Evolutionary conservation across 495 filamentous ascomycete genomes (phyloP).

Genomic region (Penicillium canariense): DNA sequence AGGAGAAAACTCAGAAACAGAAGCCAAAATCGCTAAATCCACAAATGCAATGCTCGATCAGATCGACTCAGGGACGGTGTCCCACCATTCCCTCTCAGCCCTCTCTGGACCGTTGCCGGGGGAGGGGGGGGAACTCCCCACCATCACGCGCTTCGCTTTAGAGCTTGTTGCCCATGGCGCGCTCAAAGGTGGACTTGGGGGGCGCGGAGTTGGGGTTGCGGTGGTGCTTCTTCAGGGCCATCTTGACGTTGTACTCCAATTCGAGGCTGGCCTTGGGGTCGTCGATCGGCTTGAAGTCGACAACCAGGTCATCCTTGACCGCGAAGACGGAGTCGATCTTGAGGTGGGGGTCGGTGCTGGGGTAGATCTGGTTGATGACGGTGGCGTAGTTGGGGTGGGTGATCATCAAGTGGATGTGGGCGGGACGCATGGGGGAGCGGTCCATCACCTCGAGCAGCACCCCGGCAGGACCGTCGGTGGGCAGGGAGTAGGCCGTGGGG

Average conservation of each 20-base stretch:
- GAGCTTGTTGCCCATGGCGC: conserved; percentile 12
- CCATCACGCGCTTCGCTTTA: no score
- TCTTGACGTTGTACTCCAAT: conserved; percentile 45
- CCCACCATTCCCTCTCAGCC: neutral
- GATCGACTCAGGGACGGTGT: neutral
- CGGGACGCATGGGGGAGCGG: conserved; percentile 56
- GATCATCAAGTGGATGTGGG: conserved; percentile 52
- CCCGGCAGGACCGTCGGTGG: conserved; percentile 71
- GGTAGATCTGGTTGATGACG: conserved; percentile 64
- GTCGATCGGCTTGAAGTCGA: conserved; percentile 57
- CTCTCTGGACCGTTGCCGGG: neutral
- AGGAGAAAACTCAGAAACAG: neutral
- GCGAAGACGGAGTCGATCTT: conserved; percentile 64
- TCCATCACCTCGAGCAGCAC: conserved; percentile 69
- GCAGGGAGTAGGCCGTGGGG: conserved; percentile 77
- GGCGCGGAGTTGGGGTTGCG: conserved; percentile 48
- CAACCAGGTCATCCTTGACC: conserved; percentile 63
- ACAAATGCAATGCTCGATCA: conserved; percentile 2
- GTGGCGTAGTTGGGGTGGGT: conserved; percentile 49
- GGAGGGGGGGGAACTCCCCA: no score
- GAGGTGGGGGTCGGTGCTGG: conserved; percentile 58
- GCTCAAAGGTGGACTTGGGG: conserved; percentile 47
- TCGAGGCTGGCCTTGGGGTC: conserved; percentile 48
- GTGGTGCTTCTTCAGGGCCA: conserved; percentile 50
- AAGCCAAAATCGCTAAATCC: conserved; percentile 1